Base-by-base conservation (phyloP, 2,329 filamentous ascomycete species). In the Torrubiellomyces zombiae region DNA sequence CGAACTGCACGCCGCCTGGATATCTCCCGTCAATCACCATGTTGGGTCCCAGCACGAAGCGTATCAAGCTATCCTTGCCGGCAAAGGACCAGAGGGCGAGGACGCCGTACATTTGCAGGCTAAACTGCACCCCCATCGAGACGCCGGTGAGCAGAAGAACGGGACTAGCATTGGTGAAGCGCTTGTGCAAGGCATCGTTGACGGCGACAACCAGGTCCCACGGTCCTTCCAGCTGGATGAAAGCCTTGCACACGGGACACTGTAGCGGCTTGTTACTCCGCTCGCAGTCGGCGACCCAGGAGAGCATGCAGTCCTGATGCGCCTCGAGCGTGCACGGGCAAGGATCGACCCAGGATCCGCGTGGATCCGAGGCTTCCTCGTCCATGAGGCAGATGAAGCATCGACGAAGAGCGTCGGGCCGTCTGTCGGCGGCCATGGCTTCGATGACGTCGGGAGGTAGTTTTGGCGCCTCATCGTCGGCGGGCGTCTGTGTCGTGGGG, bases 261-360 rank as follows among this genome's bases (percentile, higher is more conserved):
- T 68, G 57, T 34, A 94, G 70, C 32, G 73, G 72, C 27, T 70
- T 68, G 46, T 59, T 47, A 44, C 65, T 50, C 30, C 50, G 64
- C 51, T 94, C 83, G 43, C 82, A 69, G 44, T 93, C 82, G n/a
- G 80, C 76, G 11, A 95, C 76, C 85, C 85, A 98, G 40, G 82
- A 77, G 19, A 95, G 61, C 36, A 95, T 63, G 46, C 85, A 93
- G 31, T 72, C 67, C 47, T 95, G 83, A 47, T 98, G 89, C 2
- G 85, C 89, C 28, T 80, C 79, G 19, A 98, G 62, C 9, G 80
- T 83, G 51, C 89, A 98, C 1, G 76, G 77, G 46, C 89, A 98
- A 2, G 89, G 85, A 27, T 77, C 79, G 21, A 81, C 73, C 86
- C 89, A 98, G 27, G 56, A 49, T 22, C 52, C 46, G 4, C 63